phyloP scores from a whole-genome alignment of 2,329 filamentous ascomycete genomes.

The Epichloe amarillans region DNA sequence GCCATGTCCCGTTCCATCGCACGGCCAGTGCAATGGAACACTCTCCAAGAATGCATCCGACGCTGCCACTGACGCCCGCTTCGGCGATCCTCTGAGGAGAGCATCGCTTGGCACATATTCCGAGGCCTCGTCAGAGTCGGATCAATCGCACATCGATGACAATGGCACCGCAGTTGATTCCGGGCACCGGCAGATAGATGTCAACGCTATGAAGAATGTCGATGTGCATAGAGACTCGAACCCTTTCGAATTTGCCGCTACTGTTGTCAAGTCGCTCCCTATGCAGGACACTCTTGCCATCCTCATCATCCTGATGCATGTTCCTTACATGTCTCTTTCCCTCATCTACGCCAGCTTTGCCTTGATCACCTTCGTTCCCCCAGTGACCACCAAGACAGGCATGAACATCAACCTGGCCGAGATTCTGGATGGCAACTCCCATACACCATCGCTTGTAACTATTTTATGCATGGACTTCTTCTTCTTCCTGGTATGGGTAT shows the following conservation, averaged over 20 bases:
- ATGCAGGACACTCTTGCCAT: slow-evolving; percentile 93
- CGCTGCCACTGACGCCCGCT: slow-evolving; percentile 23
- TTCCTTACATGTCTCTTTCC: slow-evolving; percentile 77
- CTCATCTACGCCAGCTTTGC: slow-evolving; percentile 88
- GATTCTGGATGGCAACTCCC: slow-evolving; percentile 77
- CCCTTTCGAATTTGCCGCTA: slow-evolving; percentile 64
- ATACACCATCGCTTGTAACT: slow-evolving; percentile 74
- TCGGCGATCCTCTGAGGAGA: slow-evolving; percentile 29
- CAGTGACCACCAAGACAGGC: slow-evolving; percentile 63
- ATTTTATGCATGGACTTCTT: slow-evolving; percentile 74
- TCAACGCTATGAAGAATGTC: slow-evolving; percentile 54
- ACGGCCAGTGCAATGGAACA: slow-evolving; percentile 21
- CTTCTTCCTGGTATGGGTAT: slow-evolving; percentile 74
- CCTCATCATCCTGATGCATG: slow-evolving; percentile 85
- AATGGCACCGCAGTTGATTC: slow-evolving; percentile 28
- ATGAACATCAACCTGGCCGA: slow-evolving; percentile 76
- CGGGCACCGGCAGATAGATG: slow-evolving; percentile 53
- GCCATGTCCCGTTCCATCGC: slow-evolving; percentile 8
- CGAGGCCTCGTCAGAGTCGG: slow-evolving; percentile 42
- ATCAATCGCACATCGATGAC: slow-evolving; percentile 25
- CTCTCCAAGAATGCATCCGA: slow-evolving; percentile 15
- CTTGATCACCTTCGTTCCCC: slow-evolving; percentile 81
- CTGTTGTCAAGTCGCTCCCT: slow-evolving; percentile 79
- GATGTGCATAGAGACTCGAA: slow-evolving; percentile 58
- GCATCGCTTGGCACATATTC: slow-evolving; percentile 39